Evolutionary conservation across 2,329 filamentous ascomycete species (phyloP).

Genomic region (Tolypocladium ophioglossoides): DNA sequence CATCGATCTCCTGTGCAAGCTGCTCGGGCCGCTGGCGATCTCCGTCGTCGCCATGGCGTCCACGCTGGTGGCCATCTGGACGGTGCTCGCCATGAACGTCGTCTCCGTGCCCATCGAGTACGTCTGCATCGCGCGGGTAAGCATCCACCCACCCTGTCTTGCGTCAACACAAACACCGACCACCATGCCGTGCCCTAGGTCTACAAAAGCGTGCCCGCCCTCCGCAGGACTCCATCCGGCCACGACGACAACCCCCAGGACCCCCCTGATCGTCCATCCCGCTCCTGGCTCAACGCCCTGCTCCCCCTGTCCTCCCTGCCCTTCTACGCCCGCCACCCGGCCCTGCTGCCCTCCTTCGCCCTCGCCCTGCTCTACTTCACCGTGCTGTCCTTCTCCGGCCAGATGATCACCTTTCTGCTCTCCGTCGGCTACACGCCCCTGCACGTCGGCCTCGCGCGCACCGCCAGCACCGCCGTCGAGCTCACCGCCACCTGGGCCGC

Average conservation of each 20-base stretch:
- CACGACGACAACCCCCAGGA: not conserved
- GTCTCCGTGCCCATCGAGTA: constrained; percentile 41
- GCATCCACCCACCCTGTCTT: constrained; percentile 13
- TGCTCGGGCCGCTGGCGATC: constrained; percentile 45
- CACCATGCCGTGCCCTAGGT: not conserved
- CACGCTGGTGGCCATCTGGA: constrained; percentile 34
- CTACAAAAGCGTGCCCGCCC: constrained; percentile 7
- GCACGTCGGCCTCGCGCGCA: constrained; percentile 43
- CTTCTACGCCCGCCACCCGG: constrained; percentile 42
- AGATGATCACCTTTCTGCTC: constrained; percentile 55
- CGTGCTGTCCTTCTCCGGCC: constrained; percentile 46
- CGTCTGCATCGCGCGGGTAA: constrained; percentile 31
- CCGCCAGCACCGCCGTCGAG: constrained; percentile 43
- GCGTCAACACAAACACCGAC: constrained; percentile 3
- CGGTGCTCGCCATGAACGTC: constrained; percentile 38
- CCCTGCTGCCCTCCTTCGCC: constrained; percentile 50
- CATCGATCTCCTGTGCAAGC: constrained; percentile 50
- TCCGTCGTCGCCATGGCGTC: constrained; percentile 39
- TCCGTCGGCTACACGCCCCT: constrained; percentile 38
- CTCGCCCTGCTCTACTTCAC: constrained; percentile 52
- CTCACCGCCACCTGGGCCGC: constrained; percentile 50
- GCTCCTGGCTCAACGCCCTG: not conserved
- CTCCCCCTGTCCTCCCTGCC: constrained; percentile 1
- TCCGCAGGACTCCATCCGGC: not conserved
- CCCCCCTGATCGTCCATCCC: not conserved